phyloP scores from a whole-genome alignment of 2,329 filamentous ascomycete species.

The Cercospora zeae-maydis region DNA sequence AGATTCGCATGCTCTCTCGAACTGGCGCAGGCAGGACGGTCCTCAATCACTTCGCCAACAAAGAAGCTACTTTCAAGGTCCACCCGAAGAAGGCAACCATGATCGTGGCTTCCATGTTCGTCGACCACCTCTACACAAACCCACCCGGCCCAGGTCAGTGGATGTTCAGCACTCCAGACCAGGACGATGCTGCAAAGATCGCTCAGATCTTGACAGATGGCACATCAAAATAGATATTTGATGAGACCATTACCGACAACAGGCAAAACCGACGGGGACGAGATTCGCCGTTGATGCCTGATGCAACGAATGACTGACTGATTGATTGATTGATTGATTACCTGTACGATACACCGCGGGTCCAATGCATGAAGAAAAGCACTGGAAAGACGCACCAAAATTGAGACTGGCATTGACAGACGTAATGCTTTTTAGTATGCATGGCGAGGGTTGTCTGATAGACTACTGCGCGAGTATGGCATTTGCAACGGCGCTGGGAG shows the following conservation, averaged over 20 bases:
- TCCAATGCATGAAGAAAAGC: not conserved
- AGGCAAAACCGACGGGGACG: not conserved
- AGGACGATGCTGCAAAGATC: slow-evolving; percentile 16
- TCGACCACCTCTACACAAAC: slow-evolving; percentile 23
- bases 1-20: slow-evolving; percentile 66
- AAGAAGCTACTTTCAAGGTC: slow-evolving; percentile 19
- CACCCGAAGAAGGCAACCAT: slow-evolving; percentile 24
- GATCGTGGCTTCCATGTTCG: slow-evolving; percentile 18
- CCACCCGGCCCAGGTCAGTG: slow-evolving; percentile 14
- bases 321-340: slow-evolving; percentile 8
- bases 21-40: slow-evolving; percentile 37
- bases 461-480: slow-evolving; percentile 1
- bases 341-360: slow-evolving; percentile 2
- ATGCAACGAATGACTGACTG: not conserved
- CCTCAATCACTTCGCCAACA: slow-evolving; percentile 21
- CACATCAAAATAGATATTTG: slow-evolving; percentile 5
- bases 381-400: not conserved
- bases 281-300: not conserved
- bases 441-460: slow-evolving; percentile 3
- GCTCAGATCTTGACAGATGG: slow-evolving; percentile 17
- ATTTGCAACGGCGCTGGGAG: slow-evolving; percentile 1
- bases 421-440: not conserved
- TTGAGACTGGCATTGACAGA: not conserved
- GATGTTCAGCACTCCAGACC: slow-evolving; percentile 14
- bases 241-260: not conserved